A percentile compares a stretch with the other conserved stretches of the same genome.
phyloP scores from a whole-genome alignment of 768 basidiomycete genomes.

The Leccinellum albellum region DNA sequence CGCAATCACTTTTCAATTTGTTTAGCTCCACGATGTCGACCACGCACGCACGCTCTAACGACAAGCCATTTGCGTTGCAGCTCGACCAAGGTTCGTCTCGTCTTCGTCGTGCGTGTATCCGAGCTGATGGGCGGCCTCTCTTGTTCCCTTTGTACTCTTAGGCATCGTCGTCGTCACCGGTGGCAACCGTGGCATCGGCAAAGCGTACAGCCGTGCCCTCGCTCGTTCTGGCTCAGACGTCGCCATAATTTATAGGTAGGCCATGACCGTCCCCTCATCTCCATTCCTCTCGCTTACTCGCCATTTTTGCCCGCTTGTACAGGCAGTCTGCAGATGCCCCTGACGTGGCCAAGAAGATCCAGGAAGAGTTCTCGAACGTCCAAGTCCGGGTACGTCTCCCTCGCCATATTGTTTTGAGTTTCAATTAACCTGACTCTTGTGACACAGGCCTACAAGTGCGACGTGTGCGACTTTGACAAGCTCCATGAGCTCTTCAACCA shows the following conservation, averaged over 20 bases:
- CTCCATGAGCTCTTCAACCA: slow-evolving; percentile 42
- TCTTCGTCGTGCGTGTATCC: background rate
- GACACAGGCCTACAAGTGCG: slow-evolving; percentile 57
- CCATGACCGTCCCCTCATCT: background rate
- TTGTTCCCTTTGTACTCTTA: slow-evolving; percentile 13
- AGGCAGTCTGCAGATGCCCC: slow-evolving; percentile 49
- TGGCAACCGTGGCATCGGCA: slow-evolving; percentile 60
- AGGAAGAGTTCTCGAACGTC: slow-evolving; percentile 40
- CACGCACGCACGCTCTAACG: background rate
- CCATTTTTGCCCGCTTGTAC: background rate
- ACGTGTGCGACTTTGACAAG: slow-evolving; percentile 47
- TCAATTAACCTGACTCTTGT: background rate
- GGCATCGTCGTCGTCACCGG: slow-evolving; percentile 57
- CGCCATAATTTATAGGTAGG: slow-evolving; percentile 57
- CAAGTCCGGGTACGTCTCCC: slow-evolving; percentile 34
- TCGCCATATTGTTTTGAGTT: too few species aligned
- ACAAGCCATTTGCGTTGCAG: slow-evolving; percentile 12
- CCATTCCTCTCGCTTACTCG: background rate
- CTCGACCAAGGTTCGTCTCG: slow-evolving; percentile 28
- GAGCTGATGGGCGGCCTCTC: background rate
- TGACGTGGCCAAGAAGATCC: slow-evolving; percentile 44
- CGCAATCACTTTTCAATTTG: slow-evolving; percentile 4
- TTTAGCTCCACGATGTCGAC: slow-evolving; percentile 11
- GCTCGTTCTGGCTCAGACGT: slow-evolving; percentile 55
- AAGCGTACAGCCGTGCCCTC: slow-evolving; percentile 48